A percentile compares a stretch with the other conserved stretches of the same genome.
These are phyloP conservation scores for Botrytis cinerea DNA, from an alignment of 2,329 filamentous ascomycete species.

Conservation along the genomic window DNA sequence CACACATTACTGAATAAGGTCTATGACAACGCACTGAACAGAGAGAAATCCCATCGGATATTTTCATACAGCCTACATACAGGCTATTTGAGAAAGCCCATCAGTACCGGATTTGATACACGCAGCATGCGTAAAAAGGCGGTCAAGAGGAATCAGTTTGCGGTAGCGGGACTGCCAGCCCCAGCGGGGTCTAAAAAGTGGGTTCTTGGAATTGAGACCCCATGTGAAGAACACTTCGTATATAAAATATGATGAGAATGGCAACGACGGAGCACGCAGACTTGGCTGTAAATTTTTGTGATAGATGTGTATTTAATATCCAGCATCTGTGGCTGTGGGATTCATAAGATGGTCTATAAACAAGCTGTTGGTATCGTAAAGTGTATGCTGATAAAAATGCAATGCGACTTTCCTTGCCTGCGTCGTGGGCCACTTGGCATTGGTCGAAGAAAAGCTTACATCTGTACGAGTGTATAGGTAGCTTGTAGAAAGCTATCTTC, in stretches of 20 bases:
- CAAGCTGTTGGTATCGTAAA: background rate
- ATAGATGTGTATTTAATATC: background rate
- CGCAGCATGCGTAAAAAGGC: background rate
- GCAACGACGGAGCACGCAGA: background rate
- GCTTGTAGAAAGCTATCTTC: background rate
- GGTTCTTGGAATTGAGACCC: background rate
- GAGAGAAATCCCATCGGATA: background rate
- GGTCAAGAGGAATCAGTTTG: slow-evolving; percentile 1
- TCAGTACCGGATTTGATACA: background rate
- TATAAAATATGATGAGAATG: background rate
- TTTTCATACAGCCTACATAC: background rate
- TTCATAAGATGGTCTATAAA: background rate
- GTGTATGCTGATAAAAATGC: slow-evolving; percentile 5
- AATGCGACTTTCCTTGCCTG: slow-evolving; percentile 1
- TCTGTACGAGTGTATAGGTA: background rate
- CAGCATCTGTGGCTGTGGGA: background rate
- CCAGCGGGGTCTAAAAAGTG: slow-evolving; percentile 1
- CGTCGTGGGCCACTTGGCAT: slow-evolving; percentile 12
- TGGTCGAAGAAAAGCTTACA: background rate
- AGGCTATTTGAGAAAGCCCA: slow-evolving; percentile 4
- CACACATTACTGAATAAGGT: slow-evolving; percentile 20
- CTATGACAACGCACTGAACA: slow-evolving; percentile 22
- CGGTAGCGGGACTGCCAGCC: background rate
- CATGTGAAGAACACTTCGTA: background rate
- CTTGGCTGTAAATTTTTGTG: background rate